Evolutionary conservation across 768 basidiomycete genomes (phyloP).

Genomic region (Hypholoma fasciculare): DNA sequence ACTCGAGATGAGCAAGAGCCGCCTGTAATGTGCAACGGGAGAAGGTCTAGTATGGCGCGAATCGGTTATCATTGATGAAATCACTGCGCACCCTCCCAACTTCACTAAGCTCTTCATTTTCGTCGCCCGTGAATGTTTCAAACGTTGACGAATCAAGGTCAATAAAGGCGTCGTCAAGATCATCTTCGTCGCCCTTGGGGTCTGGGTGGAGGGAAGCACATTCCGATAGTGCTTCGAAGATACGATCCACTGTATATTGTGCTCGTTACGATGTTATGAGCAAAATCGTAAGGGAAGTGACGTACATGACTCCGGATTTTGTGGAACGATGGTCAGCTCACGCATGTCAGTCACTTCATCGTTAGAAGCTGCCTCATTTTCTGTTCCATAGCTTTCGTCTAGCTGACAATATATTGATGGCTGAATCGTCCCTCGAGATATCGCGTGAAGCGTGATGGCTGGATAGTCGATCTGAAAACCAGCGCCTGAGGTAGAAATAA

Average conservation of each 20-base stretch:
- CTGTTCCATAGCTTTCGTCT: conserved; percentile 58
- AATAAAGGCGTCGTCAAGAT: conserved; percentile 56
- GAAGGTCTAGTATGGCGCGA: conserved; percentile 78
- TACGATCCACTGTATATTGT: conserved; percentile 63
- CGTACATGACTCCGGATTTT: conserved; percentile 59
- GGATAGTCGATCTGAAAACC: conserved; percentile 90
- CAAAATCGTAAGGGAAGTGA: conserved; percentile 12
- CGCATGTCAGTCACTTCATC: conserved; percentile 57
- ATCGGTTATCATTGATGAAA: conserved; percentile 78
- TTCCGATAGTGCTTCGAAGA: conserved; percentile 83
- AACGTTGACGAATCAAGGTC: conserved; percentile 51
- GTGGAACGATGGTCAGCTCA: conserved; percentile 79
- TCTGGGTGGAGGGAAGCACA: conserved; percentile 90
- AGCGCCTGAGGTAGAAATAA: conserved; percentile 65
- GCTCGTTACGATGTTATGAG: background rate
- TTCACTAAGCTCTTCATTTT: conserved; percentile 75
- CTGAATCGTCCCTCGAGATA: conserved; percentile 66
- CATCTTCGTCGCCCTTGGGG: conserved; percentile 45
- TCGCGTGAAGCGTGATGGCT: conserved; percentile 89
- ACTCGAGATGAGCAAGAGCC: conserved; percentile 80
- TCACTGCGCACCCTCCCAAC: conserved; percentile 94
- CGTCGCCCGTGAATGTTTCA: conserved; percentile 54
- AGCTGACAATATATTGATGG: conserved; percentile 93
- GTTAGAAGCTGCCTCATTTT: conserved; percentile 34
- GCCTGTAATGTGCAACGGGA: conserved; percentile 48